Base-by-base conservation (phyloP, 176 grass and related monocot genomes). In the Tillandsia leiboldiana region DNA sequence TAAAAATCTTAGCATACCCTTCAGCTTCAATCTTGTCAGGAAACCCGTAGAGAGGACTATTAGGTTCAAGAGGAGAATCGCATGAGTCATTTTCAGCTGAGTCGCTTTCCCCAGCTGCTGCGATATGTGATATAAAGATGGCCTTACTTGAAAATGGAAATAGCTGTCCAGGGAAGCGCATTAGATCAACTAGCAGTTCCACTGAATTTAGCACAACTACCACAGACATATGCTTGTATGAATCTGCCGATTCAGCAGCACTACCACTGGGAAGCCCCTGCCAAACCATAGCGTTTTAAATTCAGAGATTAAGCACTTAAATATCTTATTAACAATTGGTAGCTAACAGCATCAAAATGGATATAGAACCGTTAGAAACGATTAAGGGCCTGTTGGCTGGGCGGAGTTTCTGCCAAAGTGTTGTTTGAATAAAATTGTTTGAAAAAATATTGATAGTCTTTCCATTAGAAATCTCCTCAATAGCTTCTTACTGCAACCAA, bases 221-320 rank as follows among this genome's bases (percentile, higher is more conserved):
- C 69, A 99, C 90, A 73, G 95, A 99, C 90, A 99, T 99, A 77
- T 99, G 95, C 69, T 93, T 99, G 82, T 88, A 93, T 53, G 95
- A 87, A 74, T 99, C 95, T 64, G 88, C 79, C 83, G 88, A 93
- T 81, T 91, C 95, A 79, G 87, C 74, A 71, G 74, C 66, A 62
- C 87, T 75, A 14, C 93, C 89, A 66, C 90, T 88, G 71, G 90
- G 95, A 72, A 90, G 71, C 64, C 95, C 95, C 95, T 99, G 47
- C 22, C 69, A 80, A 71, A 82, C 71, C 9, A 79, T 22, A 79
- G 33, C 2, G 24, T 51, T 69, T 68, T 26, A 59, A 56, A 26
- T 69, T 68, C 20, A 59, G 51, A 26, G 26, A 82, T 51, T 29
- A 17, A 42, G 58, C 12, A 73, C 65, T 70, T 73, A 50, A 20